Base-by-base conservation (phyloP, 305 asterid species). In the Solanum chacoense region DNA sequence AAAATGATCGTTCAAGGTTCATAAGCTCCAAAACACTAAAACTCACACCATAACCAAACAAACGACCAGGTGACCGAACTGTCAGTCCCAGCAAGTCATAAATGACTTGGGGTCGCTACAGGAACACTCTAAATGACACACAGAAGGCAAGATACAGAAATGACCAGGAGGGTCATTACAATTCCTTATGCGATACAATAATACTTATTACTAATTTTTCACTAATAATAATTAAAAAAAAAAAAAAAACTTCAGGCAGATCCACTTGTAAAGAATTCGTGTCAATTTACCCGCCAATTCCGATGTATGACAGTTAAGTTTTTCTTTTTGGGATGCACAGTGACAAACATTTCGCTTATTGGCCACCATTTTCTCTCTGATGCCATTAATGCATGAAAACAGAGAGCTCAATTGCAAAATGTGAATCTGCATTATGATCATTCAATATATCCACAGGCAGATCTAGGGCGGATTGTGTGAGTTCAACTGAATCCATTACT, bases 211-310 rank as follows among this genome's bases (percentile, higher is more conserved):
- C 0, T 36, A 22, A 11, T 2, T 76, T 24, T 37, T 37, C 31
- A 10, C 50, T 31, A 26, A 0, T 7, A 11, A 78, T 3, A 11
- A 35, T 4, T n/a, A n/a, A n/a, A n/a, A n/a, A n/a, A 20, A 8
- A 7, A 37, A 37, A 9, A 79, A 42, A 79, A 4, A 26, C 24
- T 80, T 42, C 3, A 38, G 0, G 36, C 14, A 16, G 28, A 81
- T 81, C 86, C 40, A 45, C 4, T 28, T 7, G 37, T 42, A 0
- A 8, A 26, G 16, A 45, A 31, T 80, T 87, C 85, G 84, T 87
- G 89, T 32, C 89, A 74, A 76, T 6, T 87, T 75, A 32, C 89
- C 89, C 89, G 65, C 85, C 85, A 87, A 87, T 76, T 67, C 38
- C 85, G 89, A 28, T 75, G 12, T 24, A 10, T 32, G 42, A 80